Evolutionary conservation across 2,329 filamentous ascomycete genomes (phyloP).

Genomic region (Fusarium succisae): DNA sequence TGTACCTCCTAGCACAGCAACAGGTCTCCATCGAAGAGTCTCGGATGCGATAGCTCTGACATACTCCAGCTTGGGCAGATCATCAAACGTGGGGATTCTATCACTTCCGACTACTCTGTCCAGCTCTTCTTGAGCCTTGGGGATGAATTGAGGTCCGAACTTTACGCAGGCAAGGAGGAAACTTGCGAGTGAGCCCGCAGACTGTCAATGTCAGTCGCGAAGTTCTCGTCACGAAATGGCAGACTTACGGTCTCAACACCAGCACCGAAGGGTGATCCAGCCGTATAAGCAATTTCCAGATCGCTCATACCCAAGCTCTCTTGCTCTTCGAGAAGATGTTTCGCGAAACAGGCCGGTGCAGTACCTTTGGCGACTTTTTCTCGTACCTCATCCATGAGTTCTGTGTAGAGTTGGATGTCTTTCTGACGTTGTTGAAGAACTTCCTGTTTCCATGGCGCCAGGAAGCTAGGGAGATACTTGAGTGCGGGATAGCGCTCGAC

Average conservation of each 20-base stretch:
- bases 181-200: slow-evolving; percentile 57
- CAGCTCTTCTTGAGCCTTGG: slow-evolving; percentile 51
- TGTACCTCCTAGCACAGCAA: slow-evolving; percentile 54
- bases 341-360: slow-evolving; percentile 54
- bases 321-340: slow-evolving; percentile 53
- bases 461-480: slow-evolving; percentile 50
- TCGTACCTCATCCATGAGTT: slow-evolving; percentile 53
- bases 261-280: slow-evolving; percentile 56
- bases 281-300: slow-evolving; percentile 55
- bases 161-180: slow-evolving; percentile 63
- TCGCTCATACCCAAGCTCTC: slow-evolving; percentile 52
- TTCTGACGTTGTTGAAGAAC: slow-evolving; percentile 50
- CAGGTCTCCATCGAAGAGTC: slow-evolving; percentile 53
- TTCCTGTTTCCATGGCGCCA: slow-evolving; percentile 54
- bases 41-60: slow-evolving; percentile 51
- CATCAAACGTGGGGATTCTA: slow-evolving; percentile 50
- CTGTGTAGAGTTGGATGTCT: slow-evolving; percentile 51
- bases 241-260: slow-evolving; percentile 53
- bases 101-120: slow-evolving; percentile 51
- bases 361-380: slow-evolving; percentile 45
- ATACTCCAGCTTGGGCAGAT: slow-evolving; percentile 47
- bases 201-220: slow-evolving; percentile 38
- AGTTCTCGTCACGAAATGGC: fast-evolving
- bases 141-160: slow-evolving; percentile 60
- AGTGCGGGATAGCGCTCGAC: slow-evolving; percentile 54